Base-by-base conservation (phyloP, 2,329 filamentous ascomycete genomes). In the Apiospora saccharicola region DNA sequence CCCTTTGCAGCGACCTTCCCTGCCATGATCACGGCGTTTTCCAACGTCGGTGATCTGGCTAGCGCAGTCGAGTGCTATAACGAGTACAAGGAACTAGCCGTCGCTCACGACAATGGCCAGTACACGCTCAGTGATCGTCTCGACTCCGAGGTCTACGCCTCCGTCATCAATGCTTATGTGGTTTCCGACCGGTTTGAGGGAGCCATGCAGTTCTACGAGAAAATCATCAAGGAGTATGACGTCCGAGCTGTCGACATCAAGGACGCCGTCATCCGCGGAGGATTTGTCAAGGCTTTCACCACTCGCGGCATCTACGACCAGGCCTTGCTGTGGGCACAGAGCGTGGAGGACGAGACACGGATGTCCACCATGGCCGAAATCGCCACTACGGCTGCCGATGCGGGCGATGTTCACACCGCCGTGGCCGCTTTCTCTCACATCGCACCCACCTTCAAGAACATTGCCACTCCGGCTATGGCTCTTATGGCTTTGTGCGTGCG, bases 21-120 rank as follows among this genome's bases (percentile, higher is more conserved):
- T 1, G 89, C 92, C 24, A 98, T 99, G 94, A 98, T 99, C 81
- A 91, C 93, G n/a, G 95, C 95, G 0, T 98, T 98, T 80, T 94
- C 94, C 73, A 89, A 90, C 57, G 89, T 89, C 14, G 93, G 95
- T 69, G 95, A 98, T 80, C 85, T 98, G 64, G 88, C 91, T 77
- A 97, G 93, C 77, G 96, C 95, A 26, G 94, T 98, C 8, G 95
- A 98, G 81, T 95, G 94, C 83, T 99, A 98, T 84, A 96, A 97
- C 75, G 94, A 98, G 83, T 98, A 98, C 87, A 94, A 94, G 79
- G 90, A 90, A 67, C 87, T 98, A 57, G 95, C 96, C n/a, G 90
- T 98, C 70, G 91, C 92, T 51, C 90, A 96, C 80, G 93, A 98
- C 81, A 90, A 88, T 51, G 95, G 95, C 72, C 86, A 90, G 73